These are phyloP conservation scores for Picochlorum sp. DNA, from an alignment of 139 green algal genomes.

Conservation along the genomic window DNA sequence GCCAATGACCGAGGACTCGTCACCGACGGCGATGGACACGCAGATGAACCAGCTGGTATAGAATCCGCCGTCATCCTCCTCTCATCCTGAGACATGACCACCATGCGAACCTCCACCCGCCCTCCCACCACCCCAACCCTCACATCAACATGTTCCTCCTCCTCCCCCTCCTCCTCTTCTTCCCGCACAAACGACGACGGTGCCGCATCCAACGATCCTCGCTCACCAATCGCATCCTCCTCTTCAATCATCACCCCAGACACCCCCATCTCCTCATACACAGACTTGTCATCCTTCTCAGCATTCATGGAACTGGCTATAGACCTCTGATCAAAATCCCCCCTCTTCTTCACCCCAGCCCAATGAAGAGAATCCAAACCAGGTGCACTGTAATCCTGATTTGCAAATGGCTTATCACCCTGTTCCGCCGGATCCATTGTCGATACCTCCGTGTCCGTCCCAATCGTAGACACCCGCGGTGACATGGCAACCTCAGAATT, in stretches of 20 bases:
- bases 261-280: constrained; percentile 16
- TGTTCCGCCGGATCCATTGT: constrained; percentile 1
- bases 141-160: constrained; percentile 4
- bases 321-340: constrained; percentile 9
- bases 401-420: not conserved
- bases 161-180: constrained; percentile 12
- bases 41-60: no score
- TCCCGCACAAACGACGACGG: not conserved
- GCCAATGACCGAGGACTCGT: no score
- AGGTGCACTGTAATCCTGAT: constrained; percentile 6
- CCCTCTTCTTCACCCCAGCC: constrained; percentile 1
- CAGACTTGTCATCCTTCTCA: constrained; percentile 24
- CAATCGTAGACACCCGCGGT: constrained; percentile 10
- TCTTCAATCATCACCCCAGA: not conserved
- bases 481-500: constrained; percentile 9
- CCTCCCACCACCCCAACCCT: not conserved
- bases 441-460: constrained; percentile 4
- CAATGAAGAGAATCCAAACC: constrained; percentile 17
- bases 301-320: constrained; percentile 14
- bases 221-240: no score
- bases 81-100: not conserved
- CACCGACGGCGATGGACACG: no score
- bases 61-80: no score
- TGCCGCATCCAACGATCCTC: no score
- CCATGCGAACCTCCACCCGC: not conserved